Conservation (phyloP, 495 filamentous ascomycete genomes). For the Lepraria neglecta region DNA sequence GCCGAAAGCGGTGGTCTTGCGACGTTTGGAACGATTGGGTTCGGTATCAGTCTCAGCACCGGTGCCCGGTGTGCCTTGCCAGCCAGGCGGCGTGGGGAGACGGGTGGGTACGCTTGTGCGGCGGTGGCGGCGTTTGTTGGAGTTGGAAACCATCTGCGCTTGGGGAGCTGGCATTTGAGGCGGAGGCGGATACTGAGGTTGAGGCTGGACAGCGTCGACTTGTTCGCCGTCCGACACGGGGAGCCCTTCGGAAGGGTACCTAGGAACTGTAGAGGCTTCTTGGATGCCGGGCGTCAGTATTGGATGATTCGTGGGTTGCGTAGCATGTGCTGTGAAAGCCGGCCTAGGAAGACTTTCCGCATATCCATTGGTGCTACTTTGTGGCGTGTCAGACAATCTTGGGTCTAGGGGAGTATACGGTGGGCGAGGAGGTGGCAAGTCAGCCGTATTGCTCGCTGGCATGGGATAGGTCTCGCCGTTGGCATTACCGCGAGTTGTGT, state of each 20-base stretch:
- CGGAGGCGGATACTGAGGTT: background rate
- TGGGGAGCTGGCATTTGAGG: conserved; percentile 1
- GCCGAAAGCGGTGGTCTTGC: conserved; percentile 9
- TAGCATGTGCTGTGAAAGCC: background rate
- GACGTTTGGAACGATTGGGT: conserved; percentile 2
- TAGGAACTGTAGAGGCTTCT: background rate
- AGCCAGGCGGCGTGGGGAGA: background rate
- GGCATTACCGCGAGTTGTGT: too few relatives aligned
- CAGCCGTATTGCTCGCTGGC: background rate
- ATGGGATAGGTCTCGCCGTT: background rate
- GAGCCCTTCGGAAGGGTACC: background rate
- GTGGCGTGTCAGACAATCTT: background rate
- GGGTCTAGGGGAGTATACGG: background rate
- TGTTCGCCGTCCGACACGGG: background rate
- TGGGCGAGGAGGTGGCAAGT: background rate
- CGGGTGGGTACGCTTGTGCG: background rate
- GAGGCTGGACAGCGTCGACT: background rate
- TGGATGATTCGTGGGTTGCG: background rate
- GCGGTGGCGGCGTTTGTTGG: background rate
- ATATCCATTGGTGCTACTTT: background rate
- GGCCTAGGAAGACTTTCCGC: background rate
- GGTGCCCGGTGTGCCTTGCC: background rate
- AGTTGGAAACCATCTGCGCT: background rate
- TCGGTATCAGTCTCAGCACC: background rate
- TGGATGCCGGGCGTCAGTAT: background rate